Evolutionary conservation across 768 basidiomycete species (phyloP), one percentile per base, ranked within the genome.

Genomic region (Arthromyces matolae): DNA sequence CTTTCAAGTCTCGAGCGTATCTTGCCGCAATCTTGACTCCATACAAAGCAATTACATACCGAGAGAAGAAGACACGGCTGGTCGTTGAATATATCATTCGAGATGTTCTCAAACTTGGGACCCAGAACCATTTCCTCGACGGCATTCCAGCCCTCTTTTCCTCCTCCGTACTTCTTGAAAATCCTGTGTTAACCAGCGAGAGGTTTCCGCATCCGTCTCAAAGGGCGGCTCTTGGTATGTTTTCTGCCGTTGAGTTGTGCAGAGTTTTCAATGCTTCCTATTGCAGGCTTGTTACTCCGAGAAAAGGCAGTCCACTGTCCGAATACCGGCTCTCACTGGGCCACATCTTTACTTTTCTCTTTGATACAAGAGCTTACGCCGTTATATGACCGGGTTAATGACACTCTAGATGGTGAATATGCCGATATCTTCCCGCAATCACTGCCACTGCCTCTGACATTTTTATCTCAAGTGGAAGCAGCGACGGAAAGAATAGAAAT

Each of bases 81-180:
- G 78, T 81, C 1, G 75, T 84, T 5, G 83, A 88, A 45, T 79
- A 80, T 24, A 83, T 84, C 23, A 76, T 97, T 27, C 78, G 87
- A 39, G 89, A 95, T 38, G 88, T 89, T 5, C 66, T 96, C 49
- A 97, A 94, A 63, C 73, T 92, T 22, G 89, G 90, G 8, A 73
- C 76, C 16, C 85, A 87, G 56, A 81, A 86, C 52, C 83, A 89
- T 58, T 89, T 80, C 53, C 66, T 88, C 14, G 87, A 86, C 58
- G 91, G 87, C 16, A 79, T 89, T 35, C 87, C 86, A 3, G 65
- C 71, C 1, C 72, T 87, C 2, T 91, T 84, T 60, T 61, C 68
- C 13, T 84, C 83, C 5, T 70, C 76, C 0, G 69, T 70, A 8
- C 43, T 79, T 13, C 50, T 85, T 13, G 59, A 60, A 42, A 56